Evolutionary conservation across 2,329 filamentous ascomycete genomes (phyloP), one percentile per base, ranked within the genome.

Genomic region (Capronia coronata): DNA sequence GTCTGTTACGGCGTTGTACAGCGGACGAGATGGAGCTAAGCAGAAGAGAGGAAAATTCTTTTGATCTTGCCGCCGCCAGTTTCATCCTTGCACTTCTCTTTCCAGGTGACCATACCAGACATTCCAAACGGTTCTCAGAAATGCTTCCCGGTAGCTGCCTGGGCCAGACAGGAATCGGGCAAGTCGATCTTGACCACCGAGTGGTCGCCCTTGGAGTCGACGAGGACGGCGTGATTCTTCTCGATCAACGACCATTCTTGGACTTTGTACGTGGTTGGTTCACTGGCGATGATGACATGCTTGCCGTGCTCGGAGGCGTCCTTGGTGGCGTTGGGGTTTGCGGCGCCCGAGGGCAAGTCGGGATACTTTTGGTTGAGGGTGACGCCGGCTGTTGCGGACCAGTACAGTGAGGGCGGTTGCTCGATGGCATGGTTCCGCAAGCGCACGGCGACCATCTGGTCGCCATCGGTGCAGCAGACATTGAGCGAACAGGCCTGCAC

Each of bases 301-400:
- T 67, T 69, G 2, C 75, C 75, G 60, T 72, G 70, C 21, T 71
- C 68, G 45, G 68, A 65, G 13, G 42, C 63, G 14, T 65, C 63
- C 1, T 64, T 66, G 39, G 62, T 64, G 1, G 67, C 59, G 38
- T 69, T 67, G 8, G 61, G 58, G 3, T 64, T 53, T 3, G 69
- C 61, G 2, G 52, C 56, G 10, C 67, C 68, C 49, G 75, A 70
- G 2, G 74, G 68, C 46, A 73, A 61, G 39, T 73, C 75, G 0
- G 73, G 72, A 55, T 71, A 78, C 54, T 77, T 77, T 1, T 71
- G 61, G 49, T 78, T 78, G 22, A 78, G 62, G 9, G 75, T 77
- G 2, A 71, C 66, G 14, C 76, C 76, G 1, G 76, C 75, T 5
- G 62, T 69, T 3, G 70, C 70, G 14, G 67, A 71, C 64, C 71